Conservation (phyloP, 176 grass and related monocot species). For the Avena atlantica region DNA sequence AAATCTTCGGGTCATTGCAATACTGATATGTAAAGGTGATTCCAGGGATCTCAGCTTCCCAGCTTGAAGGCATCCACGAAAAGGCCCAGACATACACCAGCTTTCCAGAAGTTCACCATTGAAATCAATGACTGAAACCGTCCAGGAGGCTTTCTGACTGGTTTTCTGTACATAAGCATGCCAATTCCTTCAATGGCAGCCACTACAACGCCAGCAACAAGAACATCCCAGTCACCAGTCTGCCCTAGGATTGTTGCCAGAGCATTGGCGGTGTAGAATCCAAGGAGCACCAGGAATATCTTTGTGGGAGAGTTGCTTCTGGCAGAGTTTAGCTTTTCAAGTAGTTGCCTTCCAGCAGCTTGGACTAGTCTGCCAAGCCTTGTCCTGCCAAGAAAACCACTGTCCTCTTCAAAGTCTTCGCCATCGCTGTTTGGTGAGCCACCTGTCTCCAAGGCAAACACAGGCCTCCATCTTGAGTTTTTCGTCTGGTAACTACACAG, state of each 20-base stretch:
- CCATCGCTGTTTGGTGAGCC: slow-evolving; percentile 59
- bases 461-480: slow-evolving; percentile 62
- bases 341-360: slow-evolving; percentile 64
- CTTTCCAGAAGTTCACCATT: slow-evolving; percentile 94
- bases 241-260: slow-evolving; percentile 93
- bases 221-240: slow-evolving; percentile 97
- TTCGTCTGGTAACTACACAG: slow-evolving; percentile 60
- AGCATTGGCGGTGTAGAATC: slow-evolving; percentile 96
- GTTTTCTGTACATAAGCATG: slow-evolving; percentile 93
- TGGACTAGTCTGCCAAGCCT: slow-evolving; percentile 74
- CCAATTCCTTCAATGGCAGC: slow-evolving; percentile 87
- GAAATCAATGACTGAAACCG: slow-evolving; percentile 64
- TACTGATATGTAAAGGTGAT: neutral
- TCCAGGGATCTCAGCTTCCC: slow-evolving; percentile 60
- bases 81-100: slow-evolving; percentile 84
- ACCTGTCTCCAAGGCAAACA: slow-evolving; percentile 72
- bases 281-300: slow-evolving; percentile 90
- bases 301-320: slow-evolving; percentile 79
- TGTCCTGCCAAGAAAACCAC: slow-evolving; percentile 68
- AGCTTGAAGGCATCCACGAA: slow-evolving; percentile 97
- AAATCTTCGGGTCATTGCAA: neutral
- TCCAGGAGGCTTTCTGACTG: slow-evolving; percentile 44
- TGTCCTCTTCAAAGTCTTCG: slow-evolving; percentile 59
- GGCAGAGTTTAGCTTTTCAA: slow-evolving; percentile 76
- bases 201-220: slow-evolving; percentile 89